Evolutionary conservation across 2,329 filamentous ascomycete species (phyloP).

Genomic region (Trichothecium sympodiale): DNA sequence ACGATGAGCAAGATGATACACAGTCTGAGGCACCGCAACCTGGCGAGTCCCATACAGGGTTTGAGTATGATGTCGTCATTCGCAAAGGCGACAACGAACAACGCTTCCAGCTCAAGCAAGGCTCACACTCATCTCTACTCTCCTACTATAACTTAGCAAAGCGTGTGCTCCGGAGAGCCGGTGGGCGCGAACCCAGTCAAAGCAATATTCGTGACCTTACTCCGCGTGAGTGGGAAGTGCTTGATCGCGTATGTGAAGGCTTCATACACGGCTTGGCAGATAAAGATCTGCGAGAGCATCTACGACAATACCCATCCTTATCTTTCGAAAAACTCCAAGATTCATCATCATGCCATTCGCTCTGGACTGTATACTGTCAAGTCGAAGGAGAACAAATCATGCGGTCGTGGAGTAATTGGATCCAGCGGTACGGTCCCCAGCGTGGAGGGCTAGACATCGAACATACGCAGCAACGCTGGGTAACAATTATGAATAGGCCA

Average conservation of each 20-base stretch:
- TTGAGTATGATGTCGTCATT: conserved; percentile 12
- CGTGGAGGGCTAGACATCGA: too few species aligned
- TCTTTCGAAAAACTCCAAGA: conserved; percentile 16
- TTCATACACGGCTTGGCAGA: conserved; percentile 45
- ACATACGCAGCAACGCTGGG: conserved; percentile 10
- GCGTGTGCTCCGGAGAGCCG: conserved; percentile 34
- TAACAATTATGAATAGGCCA: conserved; percentile 20
- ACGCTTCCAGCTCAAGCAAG: conserved; percentile 28
- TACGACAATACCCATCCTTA: conserved; percentile 37
- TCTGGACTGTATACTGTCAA: conserved; percentile 42
- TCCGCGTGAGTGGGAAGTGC: conserved; percentile 31
- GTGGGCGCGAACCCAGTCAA: conserved; percentile 37
- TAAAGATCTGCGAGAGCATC: conserved; percentile 27
- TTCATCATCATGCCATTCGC: conserved; percentile 30
- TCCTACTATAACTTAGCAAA: conserved; percentile 39
- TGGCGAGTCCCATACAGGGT: background rate
- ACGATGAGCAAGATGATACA: conserved; percentile 8
- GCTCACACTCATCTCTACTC: conserved; percentile 25
- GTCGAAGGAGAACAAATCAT: conserved; percentile 45
- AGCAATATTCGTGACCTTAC: conserved; percentile 33
- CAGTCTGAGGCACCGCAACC: background rate
- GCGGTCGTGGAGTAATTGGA: conserved; percentile 29
- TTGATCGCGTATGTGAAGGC: conserved; percentile 40
- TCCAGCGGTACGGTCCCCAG: background rate
- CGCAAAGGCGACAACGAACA: conserved; percentile 8